Evolutionary conservation across 148 eudicot species (phyloP), one percentile per base, ranked within the genome.

Genomic region (Limonium bicolor): DNA sequence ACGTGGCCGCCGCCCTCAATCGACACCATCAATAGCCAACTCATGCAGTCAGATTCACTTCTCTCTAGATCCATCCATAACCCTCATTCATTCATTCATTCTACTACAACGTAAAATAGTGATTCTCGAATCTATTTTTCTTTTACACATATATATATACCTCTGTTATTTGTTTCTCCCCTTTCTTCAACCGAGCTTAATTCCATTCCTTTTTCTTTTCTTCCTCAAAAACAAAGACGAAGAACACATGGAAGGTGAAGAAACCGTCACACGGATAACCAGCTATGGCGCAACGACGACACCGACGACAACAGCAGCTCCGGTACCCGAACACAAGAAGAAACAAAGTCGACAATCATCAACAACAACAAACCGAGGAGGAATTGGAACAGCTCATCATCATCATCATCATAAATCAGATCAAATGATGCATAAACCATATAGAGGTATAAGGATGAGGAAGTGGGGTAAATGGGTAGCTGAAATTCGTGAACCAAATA

Each of bases 381-480:
- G 16, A 43, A 24, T 1, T 19, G 20, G 22, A 40, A 12, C 39
- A 36, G 0, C 39, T 4, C n/a, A 12, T 17, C 42, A 38, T 7
- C 42, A 38, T 7, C 42, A 41, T 3, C n/a, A n/a, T n/a, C n/a
- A n/a, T n/a, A n/a, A n/a, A n/a, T n/a, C n/a, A n/a, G n/a, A n/a
- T n/a, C 53, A 28, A 16, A 10, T 17, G 7, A 29, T 34, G 13
- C 73, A 82, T 54, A 79, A 74, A 55, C 86, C 69, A 1, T 88
- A 79, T 66, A 83, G 72, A 31, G 96, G 94, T 11, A 88, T 88
- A 50, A 56, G 96, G 63, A 88, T 82, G 96, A 60, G 96, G 27
- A 88, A 83, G 78, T 87, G 96, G 96, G 96, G 96, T 0, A 87
- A 87, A 45, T 87, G 96, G 96, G 96, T 87, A 0, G 96, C 96